A percentile compares a stretch with the other conserved stretches of the same genome.
These are phyloP conservation scores for Penicillium nucicola DNA, from an alignment of 495 filamentous ascomycete genomes.

Conservation along the genomic window DNA sequence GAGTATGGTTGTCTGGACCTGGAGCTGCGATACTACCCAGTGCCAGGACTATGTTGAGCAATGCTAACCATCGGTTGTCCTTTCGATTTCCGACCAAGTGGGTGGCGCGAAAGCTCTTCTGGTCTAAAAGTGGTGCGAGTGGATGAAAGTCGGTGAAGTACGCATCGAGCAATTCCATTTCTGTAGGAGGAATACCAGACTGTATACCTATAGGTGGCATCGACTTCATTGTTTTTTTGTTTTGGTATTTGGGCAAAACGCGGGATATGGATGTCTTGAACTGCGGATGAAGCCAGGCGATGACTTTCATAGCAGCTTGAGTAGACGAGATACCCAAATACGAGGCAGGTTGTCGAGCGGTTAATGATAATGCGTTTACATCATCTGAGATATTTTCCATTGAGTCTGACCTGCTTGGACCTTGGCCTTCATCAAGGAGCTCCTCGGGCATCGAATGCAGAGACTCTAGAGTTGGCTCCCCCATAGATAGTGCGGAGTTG, in stretches of 20 bases:
- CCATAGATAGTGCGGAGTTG: slow-evolving; percentile 9
- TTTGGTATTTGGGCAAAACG: not conserved
- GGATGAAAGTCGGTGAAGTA: slow-evolving; percentile 69
- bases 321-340: slow-evolving; percentile 69
- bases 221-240: not conserved
- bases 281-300: slow-evolving; percentile 42
- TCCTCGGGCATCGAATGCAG: slow-evolving; percentile 19
- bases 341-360: slow-evolving; percentile 48
- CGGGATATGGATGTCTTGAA: slow-evolving; percentile 36
- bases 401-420: slow-evolving; percentile 4
- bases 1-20: slow-evolving; percentile 64
- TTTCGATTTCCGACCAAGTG: slow-evolving; percentile 52
- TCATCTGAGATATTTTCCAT: slow-evolving; percentile 49
- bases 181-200: slow-evolving; percentile 2
- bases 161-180: slow-evolving; percentile 54
- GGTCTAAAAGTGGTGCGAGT: slow-evolving; percentile 68
- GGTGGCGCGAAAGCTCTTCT: slow-evolving; percentile 58
- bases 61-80: slow-evolving; percentile 62
- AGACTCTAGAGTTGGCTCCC: slow-evolving; percentile 12
- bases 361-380: slow-evolving; percentile 65
- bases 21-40: slow-evolving; percentile 67
- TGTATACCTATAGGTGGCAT: not conserved
- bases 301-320: slow-evolving; percentile 44
- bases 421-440: slow-evolving; percentile 1
- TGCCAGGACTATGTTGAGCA: slow-evolving; percentile 73